Base-by-base conservation (phyloP, 805 yeast species). In the Osmozyma mogii region DNA sequence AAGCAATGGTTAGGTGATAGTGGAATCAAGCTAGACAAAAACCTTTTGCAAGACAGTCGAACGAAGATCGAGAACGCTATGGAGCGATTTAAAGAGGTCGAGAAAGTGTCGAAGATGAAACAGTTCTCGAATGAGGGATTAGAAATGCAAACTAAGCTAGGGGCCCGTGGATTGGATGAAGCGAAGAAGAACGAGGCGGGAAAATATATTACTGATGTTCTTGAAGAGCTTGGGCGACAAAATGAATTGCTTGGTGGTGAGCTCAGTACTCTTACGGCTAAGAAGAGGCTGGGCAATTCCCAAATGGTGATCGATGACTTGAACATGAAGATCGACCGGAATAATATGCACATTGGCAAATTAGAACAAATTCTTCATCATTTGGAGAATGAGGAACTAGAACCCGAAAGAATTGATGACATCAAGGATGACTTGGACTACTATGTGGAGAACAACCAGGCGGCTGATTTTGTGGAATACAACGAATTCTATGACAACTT, bases 21-120 rank as follows among this genome's bases (percentile, higher is more conserved):
- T 44, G 94, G 88, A 39, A 87, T 88, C 27, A 87, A 94, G 53
- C 94, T 89, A 46, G 69, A 63, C 38, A 59, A 61, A 42, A 43
- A 37, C 26, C 34, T 47, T 17, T 43, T 64, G 18, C 65, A 52
- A 29, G 92, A 85, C 52, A 83, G 81, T 46, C 71, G 77, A 10
- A 53, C 65, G 28, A 62, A 84, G 40, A 65, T 79, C 34, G 96
- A 89, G 46, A 82, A 87, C 48, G 92, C 92, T 37, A 89, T 89
- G 98, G 98, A 89, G 56, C 73, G 87, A 45, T 92, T 89, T 61
- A 92, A 92, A 54, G 89, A 85, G 32, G 84, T 89, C 44, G 98
- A 89, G 57, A 84, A 87, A 58, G 75, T 80, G 40, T 80, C 84
- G 73, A 89, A 89, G 60, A 85, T 94, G 22, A 89, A 89, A 56